Conservation (phyloP, 306 rosid genomes). For the Oemleria cerasiformis region DNA sequence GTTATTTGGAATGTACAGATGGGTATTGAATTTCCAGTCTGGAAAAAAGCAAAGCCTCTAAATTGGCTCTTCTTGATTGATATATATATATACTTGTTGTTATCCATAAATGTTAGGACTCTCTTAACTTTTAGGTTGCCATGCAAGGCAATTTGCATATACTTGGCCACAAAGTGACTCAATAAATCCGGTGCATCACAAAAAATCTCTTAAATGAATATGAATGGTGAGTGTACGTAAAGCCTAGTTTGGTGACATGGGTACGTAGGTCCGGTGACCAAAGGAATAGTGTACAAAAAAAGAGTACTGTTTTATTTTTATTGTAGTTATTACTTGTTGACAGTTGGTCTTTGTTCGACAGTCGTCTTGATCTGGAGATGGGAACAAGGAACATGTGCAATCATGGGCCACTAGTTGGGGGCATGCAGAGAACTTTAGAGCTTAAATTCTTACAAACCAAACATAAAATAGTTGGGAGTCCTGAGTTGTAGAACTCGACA, state of each 20-base stretch:
- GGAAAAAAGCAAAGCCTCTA: slow-evolving; percentile 20
- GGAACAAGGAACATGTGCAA: slow-evolving; percentile 42
- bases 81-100: not conserved
- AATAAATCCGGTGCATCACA: too few species aligned
- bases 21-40: slow-evolving; percentile 45
- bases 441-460: not conserved
- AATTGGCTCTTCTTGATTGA: not conserved
- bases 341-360: slow-evolving; percentile 31
- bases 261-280: slow-evolving; percentile 13
- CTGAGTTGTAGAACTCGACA: not conserved
- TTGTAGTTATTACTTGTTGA: slow-evolving; percentile 1
- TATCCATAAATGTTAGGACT: slow-evolving; percentile 19
- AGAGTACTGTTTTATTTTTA: slow-evolving; percentile 15
- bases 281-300: not conserved
- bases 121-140: slow-evolving; percentile 1
- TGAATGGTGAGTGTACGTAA: slow-evolving; percentile 12
- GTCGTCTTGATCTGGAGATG: slow-evolving; percentile 31
- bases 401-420: slow-evolving; percentile 30
- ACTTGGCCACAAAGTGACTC: not conserved
- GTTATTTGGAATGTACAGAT: slow-evolving; percentile 31
- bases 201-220: not conserved
- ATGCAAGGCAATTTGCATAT: slow-evolving; percentile 9
- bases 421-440: not conserved
- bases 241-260: slow-evolving; percentile 22
- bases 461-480: not conserved